A percentile compares a stretch with the other conserved stretches of the same genome.
phyloP scores from a whole-genome alignment of 495 filamentous ascomycete genomes.

The Tuber borchii region DNA sequence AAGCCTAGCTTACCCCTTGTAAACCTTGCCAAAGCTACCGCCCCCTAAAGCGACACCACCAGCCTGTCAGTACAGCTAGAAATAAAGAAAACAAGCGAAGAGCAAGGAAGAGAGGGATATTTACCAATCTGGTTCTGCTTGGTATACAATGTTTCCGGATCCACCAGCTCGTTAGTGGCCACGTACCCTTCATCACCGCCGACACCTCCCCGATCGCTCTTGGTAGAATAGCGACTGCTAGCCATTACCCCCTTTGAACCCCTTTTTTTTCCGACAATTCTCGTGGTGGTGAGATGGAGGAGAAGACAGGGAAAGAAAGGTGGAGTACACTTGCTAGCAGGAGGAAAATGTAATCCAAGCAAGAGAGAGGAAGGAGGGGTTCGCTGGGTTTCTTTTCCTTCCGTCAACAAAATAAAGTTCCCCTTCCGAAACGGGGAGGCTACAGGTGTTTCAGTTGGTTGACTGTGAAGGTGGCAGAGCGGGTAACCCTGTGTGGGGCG shows the following conservation, averaged over 20 bases:
- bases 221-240: slow-evolving; percentile 34
- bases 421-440: slow-evolving; percentile 34
- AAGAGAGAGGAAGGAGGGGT: slow-evolving; percentile 31
- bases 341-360: neutral
- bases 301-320: slow-evolving; percentile 24
- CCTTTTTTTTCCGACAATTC: slow-evolving; percentile 12
- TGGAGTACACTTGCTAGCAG: slow-evolving; percentile 4
- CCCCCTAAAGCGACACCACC: slow-evolving; percentile 47
- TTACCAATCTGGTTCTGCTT: slow-evolving; percentile 90
- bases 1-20: slow-evolving; percentile 58
- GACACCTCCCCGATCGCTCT: slow-evolving; percentile 27
- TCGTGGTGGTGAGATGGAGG: slow-evolving; percentile 17
- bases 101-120: slow-evolving; percentile 35
- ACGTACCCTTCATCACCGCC: slow-evolving; percentile 29
- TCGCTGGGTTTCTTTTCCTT: slow-evolving; percentile 15
- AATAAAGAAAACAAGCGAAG: slow-evolving; percentile 5
- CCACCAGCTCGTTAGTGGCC: slow-evolving; percentile 46
- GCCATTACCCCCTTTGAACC: slow-evolving; percentile 8
- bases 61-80: slow-evolving; percentile 15
- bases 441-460: slow-evolving; percentile 4
- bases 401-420: slow-evolving; percentile 40
- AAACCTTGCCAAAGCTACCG: slow-evolving; percentile 92
- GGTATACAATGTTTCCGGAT: slow-evolving; percentile 83
- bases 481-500: slow-evolving; percentile 5
- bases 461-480: neutral